These are phyloP conservation scores for Fusarium burgessii DNA, from an alignment of 2,329 filamentous ascomycete genomes.

Conservation along the genomic window DNA sequence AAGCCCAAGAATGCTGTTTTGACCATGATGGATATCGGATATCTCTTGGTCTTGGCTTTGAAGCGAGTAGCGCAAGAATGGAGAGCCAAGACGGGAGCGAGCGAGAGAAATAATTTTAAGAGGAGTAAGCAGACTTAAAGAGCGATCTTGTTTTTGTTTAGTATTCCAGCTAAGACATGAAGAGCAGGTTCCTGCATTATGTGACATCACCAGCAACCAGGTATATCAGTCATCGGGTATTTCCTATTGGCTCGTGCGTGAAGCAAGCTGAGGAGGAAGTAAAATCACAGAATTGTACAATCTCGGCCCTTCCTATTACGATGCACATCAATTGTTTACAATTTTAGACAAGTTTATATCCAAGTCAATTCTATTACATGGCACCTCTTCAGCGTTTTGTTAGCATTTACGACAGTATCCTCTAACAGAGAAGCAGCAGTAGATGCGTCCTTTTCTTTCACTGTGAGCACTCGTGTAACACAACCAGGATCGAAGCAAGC, in stretches of 20 bases:
- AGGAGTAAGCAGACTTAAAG: not conserved
- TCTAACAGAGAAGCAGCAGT: not conserved
- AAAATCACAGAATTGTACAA: not conserved
- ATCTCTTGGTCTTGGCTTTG: not conserved
- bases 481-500: slow-evolving; percentile 24
- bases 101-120: not conserved
- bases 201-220: slow-evolving; percentile 35
- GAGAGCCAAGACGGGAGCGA: not conserved
- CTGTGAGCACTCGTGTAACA: not conserved
- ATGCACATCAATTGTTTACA: not conserved
- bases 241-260: slow-evolving; percentile 21
- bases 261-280: not conserved
- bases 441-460: not conserved
- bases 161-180: not conserved
- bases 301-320: not conserved
- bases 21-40: slow-evolving; percentile 25
- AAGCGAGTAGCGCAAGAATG: not conserved
- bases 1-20: slow-evolving; percentile 39
- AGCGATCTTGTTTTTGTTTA: slow-evolving; percentile 27
- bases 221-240: slow-evolving; percentile 8
- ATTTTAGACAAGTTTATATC: not conserved
- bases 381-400: not conserved
- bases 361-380: not conserved
- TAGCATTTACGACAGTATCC: not conserved
- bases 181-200: slow-evolving; percentile 37